Evolutionary conservation across 1,284 basidiomycete genomes (phyloP).

Genomic region (Ustilago loliicola): DNA sequence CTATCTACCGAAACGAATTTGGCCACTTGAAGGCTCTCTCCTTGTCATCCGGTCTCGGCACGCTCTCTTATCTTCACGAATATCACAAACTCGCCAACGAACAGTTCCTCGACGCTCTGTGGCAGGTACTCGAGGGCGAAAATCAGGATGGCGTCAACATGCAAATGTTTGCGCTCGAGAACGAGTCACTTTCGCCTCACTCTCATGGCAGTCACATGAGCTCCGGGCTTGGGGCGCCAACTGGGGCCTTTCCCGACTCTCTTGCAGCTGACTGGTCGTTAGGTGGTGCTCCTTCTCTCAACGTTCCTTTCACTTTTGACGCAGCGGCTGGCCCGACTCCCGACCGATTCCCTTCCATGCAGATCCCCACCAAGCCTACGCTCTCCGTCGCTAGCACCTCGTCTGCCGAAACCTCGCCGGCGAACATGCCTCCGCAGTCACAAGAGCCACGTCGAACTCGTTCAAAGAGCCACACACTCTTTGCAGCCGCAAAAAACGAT

Average conservation of each 20-base stretch:
- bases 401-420: conserved; percentile 47
- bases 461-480: conserved; percentile 20
- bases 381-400: conserved; percentile 44
- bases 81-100: conserved; percentile 57
- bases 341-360: conserved; percentile 39
- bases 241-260: conserved; percentile 31
- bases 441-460: conserved; percentile 13
- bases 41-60: conserved; percentile 48
- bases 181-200: conserved; percentile 43
- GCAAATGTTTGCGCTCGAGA: conserved; percentile 54
- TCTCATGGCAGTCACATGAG: conserved; percentile 36
- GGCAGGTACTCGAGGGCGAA: conserved; percentile 53
- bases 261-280: conserved; percentile 45
- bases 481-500: conserved; percentile 16
- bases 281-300: conserved; percentile 44
- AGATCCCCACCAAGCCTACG: conserved; percentile 27
- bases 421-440: conserved; percentile 9
- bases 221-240: conserved; percentile 26
- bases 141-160: conserved; percentile 51
- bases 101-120: conserved; percentile 53
- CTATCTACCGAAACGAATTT: conserved; percentile 54
- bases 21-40: conserved; percentile 54
- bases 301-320: conserved; percentile 50
- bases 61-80: conserved; percentile 54
- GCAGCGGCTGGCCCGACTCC: conserved; percentile 35